Base-by-base conservation (phyloP, 768 basidiomycete species). In the Postia placenta region DNA sequence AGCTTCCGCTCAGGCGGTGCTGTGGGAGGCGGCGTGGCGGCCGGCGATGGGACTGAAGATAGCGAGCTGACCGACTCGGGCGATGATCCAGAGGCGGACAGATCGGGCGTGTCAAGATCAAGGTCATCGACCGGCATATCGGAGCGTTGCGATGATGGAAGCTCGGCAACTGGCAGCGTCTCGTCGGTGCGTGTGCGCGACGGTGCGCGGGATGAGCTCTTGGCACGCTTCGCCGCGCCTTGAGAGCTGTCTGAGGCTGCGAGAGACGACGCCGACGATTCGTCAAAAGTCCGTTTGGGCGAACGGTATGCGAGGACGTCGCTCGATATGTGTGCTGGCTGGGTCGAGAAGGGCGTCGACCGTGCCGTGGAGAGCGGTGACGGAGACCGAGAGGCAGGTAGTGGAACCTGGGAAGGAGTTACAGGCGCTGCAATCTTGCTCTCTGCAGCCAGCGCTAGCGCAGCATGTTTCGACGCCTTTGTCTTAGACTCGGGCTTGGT, bases 281-380 rank as follows among this genome's bases (percentile, higher is more conserved):
- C 81, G 48, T 80, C 80, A 47, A 81, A 78, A 0, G 78, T 73
- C 25, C 80, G 76, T 58, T 82, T 81, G 19, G 80, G 80, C 20
- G 76, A 77, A 23, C 74, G 70, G 40, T 72, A 68, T 33, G 67
- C 56, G 11, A 19, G 30, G 24, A 53, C 39, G 6, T 39, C 46
- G 36, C 43, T 41, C 14, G 55, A 33, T n/a, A 17, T 9, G 9
- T 9, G 15, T 39, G 20, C 9, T 11, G 38, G 9, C 38, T 39
- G 38, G 20, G 38, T 6, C 6, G 59, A 30, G 15, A 53, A 49
- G 6, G 57, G 42, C 6, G 60, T 54, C 39, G 52, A 39, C 7
- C 50, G 45, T 17, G 51, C 43, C 15, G 54, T 39, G 1, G 55
- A 52, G 5, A 49, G 50, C 3, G 67, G 68, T 2, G 68, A 62